Percentiles rank a stretch among this genome's conserved stretches.
Conservation (phyloP, 2,329 filamentous ascomycete species). For the Cryphonectria nitschkei region DNA sequence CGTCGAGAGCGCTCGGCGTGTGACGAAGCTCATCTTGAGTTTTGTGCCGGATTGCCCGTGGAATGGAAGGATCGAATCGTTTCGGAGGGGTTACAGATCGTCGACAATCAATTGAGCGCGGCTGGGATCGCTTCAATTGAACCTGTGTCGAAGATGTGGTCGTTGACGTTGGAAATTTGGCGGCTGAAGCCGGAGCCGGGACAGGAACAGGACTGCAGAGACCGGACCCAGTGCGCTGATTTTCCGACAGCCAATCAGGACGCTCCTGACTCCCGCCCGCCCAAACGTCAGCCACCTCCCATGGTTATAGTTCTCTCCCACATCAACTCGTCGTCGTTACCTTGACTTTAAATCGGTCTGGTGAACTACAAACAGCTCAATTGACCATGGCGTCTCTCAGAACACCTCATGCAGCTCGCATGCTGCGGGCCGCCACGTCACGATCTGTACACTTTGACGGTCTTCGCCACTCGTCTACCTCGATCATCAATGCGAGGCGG, state of each 20-base stretch:
- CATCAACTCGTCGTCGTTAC: neutral
- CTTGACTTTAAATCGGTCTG: constrained; percentile 10
- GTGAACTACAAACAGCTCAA: constrained; percentile 22
- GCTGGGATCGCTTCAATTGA: constrained; percentile 33
- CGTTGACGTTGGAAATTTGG: constrained; percentile 25
- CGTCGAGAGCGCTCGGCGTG: constrained; percentile 91
- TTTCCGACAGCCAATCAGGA: constrained; percentile 37
- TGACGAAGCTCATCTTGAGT: constrained; percentile 87
- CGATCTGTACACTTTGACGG: constrained; percentile 48
- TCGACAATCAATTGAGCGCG: constrained; percentile 43
- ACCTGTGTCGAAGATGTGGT: constrained; percentile 14
- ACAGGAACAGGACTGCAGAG: constrained; percentile 28
- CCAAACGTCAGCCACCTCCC: constrained; percentile 24
- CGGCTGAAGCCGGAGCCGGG: constrained; percentile 26
- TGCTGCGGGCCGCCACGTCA: constrained; percentile 52
- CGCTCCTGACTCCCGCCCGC: constrained; percentile 10
- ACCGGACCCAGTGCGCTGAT: constrained; percentile 39
- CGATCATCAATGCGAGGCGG: constrained; percentile 40
- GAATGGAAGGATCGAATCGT: neutral
- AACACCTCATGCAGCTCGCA: constrained; percentile 54
- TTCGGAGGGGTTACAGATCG: constrained; percentile 19
- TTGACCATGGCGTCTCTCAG: constrained; percentile 69
- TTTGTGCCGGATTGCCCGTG: constrained; percentile 32
- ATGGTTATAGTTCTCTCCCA: neutral
- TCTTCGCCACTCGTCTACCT: constrained; percentile 59